Evolutionary conservation across 331 rosid species (phyloP).

Genomic region (Prunus yedoensis): DNA sequence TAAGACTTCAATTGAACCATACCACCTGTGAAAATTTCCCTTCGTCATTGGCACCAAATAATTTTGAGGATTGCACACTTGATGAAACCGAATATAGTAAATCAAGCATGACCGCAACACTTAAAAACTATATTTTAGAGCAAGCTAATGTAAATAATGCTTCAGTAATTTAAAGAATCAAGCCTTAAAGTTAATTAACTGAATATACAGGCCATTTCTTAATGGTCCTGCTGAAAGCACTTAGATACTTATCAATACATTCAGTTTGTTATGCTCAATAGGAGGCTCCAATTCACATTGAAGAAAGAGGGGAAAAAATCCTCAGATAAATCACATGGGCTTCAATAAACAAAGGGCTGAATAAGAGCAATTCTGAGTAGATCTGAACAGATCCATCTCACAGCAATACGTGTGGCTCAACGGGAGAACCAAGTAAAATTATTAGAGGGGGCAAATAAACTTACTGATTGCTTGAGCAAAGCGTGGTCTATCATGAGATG

Average conservation of each 20-base stretch:
- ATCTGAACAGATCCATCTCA: background rate
- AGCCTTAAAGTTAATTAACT: background rate
- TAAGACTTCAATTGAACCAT: conserved; percentile 2
- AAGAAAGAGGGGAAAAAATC: background rate
- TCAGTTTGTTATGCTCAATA: background rate
- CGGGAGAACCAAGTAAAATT: conserved; percentile 1
- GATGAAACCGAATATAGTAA: background rate
- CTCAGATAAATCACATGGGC: background rate
- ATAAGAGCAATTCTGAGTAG: background rate
- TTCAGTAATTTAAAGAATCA: background rate
- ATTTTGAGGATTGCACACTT: conserved; percentile 5
- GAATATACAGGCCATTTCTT: background rate
- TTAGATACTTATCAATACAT: background rate
- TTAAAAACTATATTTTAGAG: background rate
- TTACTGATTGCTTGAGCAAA: conserved; percentile 80
- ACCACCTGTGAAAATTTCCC: no score
- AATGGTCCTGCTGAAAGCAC: background rate
- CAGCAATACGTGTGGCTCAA: background rate
- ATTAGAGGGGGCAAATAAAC: conserved; percentile 30
- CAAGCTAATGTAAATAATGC: background rate
- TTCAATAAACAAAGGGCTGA: background rate
- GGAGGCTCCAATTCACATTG: background rate
- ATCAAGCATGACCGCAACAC: background rate
- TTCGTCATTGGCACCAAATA: background rate
- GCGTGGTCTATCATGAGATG: conserved; percentile 65